These are phyloP conservation scores for Gnetum montanum DNA, from an alignment of 75 land plant genomes.

Conservation along the genomic window DNA sequence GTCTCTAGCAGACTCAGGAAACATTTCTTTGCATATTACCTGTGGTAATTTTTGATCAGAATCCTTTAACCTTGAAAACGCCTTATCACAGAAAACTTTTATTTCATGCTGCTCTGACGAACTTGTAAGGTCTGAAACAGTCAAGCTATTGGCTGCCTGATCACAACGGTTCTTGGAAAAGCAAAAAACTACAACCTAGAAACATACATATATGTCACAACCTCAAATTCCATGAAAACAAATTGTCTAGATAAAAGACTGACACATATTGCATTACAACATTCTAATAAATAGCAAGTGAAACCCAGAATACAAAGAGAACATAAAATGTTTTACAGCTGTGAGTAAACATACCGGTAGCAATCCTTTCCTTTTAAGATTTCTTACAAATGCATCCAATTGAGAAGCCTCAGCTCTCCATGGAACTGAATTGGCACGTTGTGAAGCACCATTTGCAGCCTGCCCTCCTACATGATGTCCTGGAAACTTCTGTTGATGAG, in stretches of 20 bases:
- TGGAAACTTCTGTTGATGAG: conserved; percentile 32
- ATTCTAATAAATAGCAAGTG: too few species aligned
- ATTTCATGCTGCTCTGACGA: conserved; percentile 87
- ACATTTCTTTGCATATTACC: too few species aligned
- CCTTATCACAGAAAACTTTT: conserved; percentile 87
- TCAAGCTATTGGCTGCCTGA: conserved; percentile 77
- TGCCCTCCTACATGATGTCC: conserved; percentile 21
- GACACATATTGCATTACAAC: too few species aligned
- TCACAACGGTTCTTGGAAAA: conserved; percentile 97
- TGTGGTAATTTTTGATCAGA: conserved; percentile 94
- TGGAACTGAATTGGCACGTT: conserved; percentile 35
- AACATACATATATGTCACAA: too few species aligned
- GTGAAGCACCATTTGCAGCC: conserved; percentile 13
- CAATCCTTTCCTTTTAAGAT: conserved; percentile 64
- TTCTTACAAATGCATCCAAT: conserved; percentile 69
- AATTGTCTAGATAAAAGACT: not conserved
- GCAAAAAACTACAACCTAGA: conserved; percentile 91
- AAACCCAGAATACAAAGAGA: too few species aligned
- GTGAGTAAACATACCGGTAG: conserved; percentile 69
- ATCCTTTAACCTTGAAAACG: conserved; percentile 94
- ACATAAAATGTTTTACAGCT: too few species aligned
- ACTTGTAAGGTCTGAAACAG: conserved; percentile 61
- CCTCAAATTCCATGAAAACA: not conserved
- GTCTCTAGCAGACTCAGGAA: not conserved
- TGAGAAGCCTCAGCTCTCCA: conserved; percentile 81